Evolutionary conservation across 495 filamentous ascomycete genomes (phyloP).

Genomic region (Xylaria curta): DNA sequence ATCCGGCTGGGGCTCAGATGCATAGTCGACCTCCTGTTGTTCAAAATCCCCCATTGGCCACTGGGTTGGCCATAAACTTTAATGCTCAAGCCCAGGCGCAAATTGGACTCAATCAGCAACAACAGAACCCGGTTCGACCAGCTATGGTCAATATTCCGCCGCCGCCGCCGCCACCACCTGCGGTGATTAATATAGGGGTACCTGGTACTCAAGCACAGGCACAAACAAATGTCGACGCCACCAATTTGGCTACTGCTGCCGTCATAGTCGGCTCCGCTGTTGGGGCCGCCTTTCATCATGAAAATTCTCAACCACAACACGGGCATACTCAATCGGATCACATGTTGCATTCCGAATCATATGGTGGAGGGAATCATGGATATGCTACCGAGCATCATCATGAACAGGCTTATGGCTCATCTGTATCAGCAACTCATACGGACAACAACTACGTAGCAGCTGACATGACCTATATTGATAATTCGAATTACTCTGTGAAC

Average conservation of each 20-base stretch:
- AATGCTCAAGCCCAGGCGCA: conserved; percentile 24
- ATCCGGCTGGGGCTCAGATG: conserved; percentile 26
- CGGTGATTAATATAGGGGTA: background rate
- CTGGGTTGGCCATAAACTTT: conserved; percentile 24
- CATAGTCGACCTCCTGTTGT: conserved; percentile 33
- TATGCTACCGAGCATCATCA: conserved; percentile 27
- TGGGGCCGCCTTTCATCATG: conserved; percentile 16
- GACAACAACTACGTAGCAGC: conserved; percentile 24
- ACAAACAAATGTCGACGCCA: conserved; percentile 1
- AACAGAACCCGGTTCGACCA: conserved; percentile 14
- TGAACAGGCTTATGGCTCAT: conserved; percentile 23
- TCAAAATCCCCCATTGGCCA: conserved; percentile 27
- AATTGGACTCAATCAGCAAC: conserved; percentile 14
- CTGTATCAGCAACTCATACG: conserved; percentile 12
- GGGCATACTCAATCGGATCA: conserved; percentile 19
- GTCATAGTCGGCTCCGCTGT: conserved; percentile 18
- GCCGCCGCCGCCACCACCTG: background rate
- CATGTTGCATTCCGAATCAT: conserved; percentile 16
- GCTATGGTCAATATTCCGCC: background rate
- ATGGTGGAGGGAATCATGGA: conserved; percentile 16
- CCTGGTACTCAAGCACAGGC: background rate
- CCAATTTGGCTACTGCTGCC: conserved; percentile 1
- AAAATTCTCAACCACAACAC: conserved; percentile 21
- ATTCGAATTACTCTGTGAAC: conserved; percentile 20
- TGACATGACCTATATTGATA: conserved; percentile 25